Evolutionary conservation across 1,284 basidiomycete species (phyloP).

Genomic region (Ceratorhiza oryzae-sativae): DNA sequence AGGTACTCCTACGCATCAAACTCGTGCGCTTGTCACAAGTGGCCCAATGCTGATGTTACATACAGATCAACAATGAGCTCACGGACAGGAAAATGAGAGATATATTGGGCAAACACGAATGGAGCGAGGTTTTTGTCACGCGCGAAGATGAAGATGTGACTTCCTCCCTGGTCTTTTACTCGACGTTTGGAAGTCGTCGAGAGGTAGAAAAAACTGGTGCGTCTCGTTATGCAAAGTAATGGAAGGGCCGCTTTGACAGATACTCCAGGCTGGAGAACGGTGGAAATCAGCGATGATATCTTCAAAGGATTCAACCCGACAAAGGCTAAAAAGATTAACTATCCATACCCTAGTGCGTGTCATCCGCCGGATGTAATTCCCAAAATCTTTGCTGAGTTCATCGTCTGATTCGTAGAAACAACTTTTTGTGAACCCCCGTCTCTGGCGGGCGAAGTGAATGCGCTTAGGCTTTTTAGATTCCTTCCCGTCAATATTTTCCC

Average conservation of each 20-base stretch:
- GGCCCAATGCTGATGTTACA: too few relatives aligned
- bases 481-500: constrained; percentile 25
- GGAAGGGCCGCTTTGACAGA: neutral
- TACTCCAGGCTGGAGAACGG: constrained; percentile 13
- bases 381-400: neutral
- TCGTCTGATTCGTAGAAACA: neutral
- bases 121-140: neutral
- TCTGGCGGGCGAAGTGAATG: constrained; percentile 8
- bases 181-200: constrained; percentile 12
- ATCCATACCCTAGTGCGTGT: constrained; percentile 24
- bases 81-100: constrained; percentile 13
- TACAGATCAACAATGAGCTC: constrained; percentile 17
- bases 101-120: constrained; percentile 19
- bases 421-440: constrained; percentile 10
- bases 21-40: too few relatives aligned
- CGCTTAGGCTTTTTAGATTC: constrained; percentile 12
- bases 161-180: constrained; percentile 13
- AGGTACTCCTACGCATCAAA: neutral
- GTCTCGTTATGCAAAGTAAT: neutral
- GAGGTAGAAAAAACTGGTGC: constrained; percentile 36
- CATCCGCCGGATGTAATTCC: too few relatives aligned
- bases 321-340: neutral
- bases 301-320: constrained; percentile 30
- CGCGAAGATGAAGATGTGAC: neutral
- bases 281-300: neutral